phyloP scores from a whole-genome alignment of 192 early-diverging fungal genomes.

The Entomortierella chlamydospora region DNA sequence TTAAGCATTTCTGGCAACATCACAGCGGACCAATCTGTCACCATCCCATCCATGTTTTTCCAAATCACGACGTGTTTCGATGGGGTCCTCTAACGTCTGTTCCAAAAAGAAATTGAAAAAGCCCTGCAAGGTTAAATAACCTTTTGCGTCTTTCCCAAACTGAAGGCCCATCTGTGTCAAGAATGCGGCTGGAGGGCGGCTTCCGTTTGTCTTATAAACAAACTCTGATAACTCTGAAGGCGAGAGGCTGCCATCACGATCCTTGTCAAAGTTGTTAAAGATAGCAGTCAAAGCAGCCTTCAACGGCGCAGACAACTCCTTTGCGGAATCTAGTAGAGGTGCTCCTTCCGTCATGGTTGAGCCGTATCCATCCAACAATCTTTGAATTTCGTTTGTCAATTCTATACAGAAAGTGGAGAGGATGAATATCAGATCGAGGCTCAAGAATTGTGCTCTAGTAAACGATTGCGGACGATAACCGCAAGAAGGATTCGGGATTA shows the following conservation, averaged over 20 bases:
- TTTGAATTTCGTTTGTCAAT: constrained; percentile 61
- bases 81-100: constrained; percentile 67
- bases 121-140: constrained; percentile 62
- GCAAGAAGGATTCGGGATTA: background rate
- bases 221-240: constrained; percentile 59
- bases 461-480: too few species aligned
- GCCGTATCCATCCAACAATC: constrained; percentile 59
- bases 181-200: constrained; percentile 61
- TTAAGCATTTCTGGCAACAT: constrained; percentile 50
- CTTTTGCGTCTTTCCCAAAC: constrained; percentile 58
- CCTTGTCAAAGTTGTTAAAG: constrained; percentile 62
- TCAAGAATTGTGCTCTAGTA: too few species aligned
- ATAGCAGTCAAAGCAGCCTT: constrained; percentile 54
- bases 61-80: constrained; percentile 65
- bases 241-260: constrained; percentile 57
- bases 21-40: constrained; percentile 37
- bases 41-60: constrained; percentile 66
- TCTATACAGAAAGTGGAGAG: constrained; percentile 30
- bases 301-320: constrained; percentile 51
- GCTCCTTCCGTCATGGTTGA: constrained; percentile 48
- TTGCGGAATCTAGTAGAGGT: constrained; percentile 45
- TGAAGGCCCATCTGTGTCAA: constrained; percentile 65
- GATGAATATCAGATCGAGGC: background rate
- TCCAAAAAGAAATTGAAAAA: constrained; percentile 68
- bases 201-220: constrained; percentile 63